These are phyloP conservation scores for Dalbergia oliveri DNA, from an alignment of 306 rosid genomes.

Conservation along the genomic window DNA sequence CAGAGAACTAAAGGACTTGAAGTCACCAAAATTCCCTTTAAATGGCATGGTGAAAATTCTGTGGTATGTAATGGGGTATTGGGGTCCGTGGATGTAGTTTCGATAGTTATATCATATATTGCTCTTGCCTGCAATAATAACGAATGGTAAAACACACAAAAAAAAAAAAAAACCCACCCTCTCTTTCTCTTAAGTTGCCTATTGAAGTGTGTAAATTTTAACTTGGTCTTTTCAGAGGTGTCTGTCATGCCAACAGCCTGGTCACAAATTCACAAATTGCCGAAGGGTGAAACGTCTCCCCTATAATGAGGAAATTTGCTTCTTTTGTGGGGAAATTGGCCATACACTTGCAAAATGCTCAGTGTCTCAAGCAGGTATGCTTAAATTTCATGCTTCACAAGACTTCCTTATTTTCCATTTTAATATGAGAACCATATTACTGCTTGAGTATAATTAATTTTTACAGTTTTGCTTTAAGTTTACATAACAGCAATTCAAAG, in stretches of 20 bases:
- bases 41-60: slow-evolving; percentile 61
- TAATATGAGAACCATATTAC: slow-evolving; percentile 7
- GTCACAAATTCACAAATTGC: slow-evolving; percentile 65
- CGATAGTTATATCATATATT: background rate
- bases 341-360: slow-evolving; percentile 75
- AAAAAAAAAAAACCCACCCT: too few relatives aligned
- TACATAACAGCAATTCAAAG: background rate
- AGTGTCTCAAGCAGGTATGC: slow-evolving; percentile 67
- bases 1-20: slow-evolving; percentile 5
- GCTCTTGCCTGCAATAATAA: background rate
- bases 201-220: slow-evolving; percentile 13
- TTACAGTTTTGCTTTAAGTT: slow-evolving; percentile 14
- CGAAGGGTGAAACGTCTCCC: slow-evolving; percentile 46
- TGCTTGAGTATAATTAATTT: slow-evolving; percentile 32
- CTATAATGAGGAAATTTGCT: slow-evolving; percentile 58
- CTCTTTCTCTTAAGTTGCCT: background rate
- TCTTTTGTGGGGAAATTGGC: slow-evolving; percentile 78
- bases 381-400: slow-evolving; percentile 5
- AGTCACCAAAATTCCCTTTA: slow-evolving; percentile 41
- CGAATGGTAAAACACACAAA: background rate
- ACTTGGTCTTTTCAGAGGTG: slow-evolving; percentile 62
- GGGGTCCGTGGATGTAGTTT: background rate
- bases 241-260: slow-evolving; percentile 58
- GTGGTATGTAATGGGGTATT: slow-evolving; percentile 51
- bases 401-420: background rate